Evolutionary conservation across 306 rosid species (phyloP), one percentile per base, ranked within the genome.

Genomic region (Rosa chinensis): DNA sequence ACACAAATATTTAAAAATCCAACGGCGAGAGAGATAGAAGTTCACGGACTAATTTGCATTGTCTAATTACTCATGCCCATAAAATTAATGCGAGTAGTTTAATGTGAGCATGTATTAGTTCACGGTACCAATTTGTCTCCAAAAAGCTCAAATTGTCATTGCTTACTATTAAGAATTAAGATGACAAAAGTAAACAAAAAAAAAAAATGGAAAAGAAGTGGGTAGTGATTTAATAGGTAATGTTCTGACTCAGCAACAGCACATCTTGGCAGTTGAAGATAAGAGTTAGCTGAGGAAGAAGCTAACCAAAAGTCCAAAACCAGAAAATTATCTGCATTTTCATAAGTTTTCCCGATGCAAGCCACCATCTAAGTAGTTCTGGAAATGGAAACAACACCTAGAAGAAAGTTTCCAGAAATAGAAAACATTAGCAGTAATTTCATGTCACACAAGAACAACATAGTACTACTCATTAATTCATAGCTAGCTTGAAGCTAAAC

Each of bases 361-460:
- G 37, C 75, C 17, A 49, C 53, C 62, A 2, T 72, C 49, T 0
- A 40, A 25, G n/a, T 2, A 25, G n/a, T 3, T 43, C 59, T 63
- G 73, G 35, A 59, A 32, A 70, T 52, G 2, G 32, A 39, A 69
- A 49, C n/a, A 23, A 50, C 6, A 0, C 6, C 4, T 40, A 11
- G 25, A 55, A 55, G 2, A 23, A 14, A 23, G n/a, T 6, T 1
- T 45, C 64, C 16, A 4, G 13, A 21, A 45, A 56, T 42, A 17
- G 40, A 56, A 78, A 9, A 20, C n/a, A 69, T 69, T 42, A 40
- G 21, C 42, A 3, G 4, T 58, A 16, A 59, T 77, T 82, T 86
- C 76, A 83, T 45, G 86, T 83, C 84, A 80, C 92, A 58, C 80
- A 58, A 77, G 62, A 71, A 73, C 42, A 77, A 66, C 77, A 77